A percentile compares a stretch with the other conserved stretches of the same genome.
These are phyloP conservation scores for Carpinus viminea DNA, from an alignment of 306 rosid species.

Conservation along the genomic window DNA sequence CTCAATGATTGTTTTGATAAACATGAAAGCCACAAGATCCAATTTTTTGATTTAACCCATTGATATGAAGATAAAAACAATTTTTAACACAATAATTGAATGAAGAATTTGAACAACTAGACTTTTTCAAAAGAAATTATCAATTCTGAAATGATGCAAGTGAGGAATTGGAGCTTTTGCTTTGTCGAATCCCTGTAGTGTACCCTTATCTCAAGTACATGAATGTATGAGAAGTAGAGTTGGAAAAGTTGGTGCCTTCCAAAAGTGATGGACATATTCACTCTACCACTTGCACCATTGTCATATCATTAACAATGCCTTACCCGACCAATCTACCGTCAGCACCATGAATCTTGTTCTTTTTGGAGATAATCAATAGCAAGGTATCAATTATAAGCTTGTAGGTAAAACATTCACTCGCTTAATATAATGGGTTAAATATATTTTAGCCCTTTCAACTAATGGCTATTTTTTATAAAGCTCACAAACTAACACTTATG, in stretches of 20 bases:
- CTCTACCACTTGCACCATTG: neutral
- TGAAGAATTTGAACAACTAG: neutral
- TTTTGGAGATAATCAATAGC: neutral
- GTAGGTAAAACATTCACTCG: neutral
- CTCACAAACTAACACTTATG: too few relatives aligned
- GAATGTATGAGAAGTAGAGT: too few relatives aligned
- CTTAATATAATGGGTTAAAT: neutral
- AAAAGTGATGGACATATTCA: neutral
- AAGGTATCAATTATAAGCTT: neutral
- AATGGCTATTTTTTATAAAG: too few relatives aligned
- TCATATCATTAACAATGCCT: neutral
- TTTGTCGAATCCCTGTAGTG: too few relatives aligned
- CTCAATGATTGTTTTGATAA: too few relatives aligned
- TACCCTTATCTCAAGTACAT: too few relatives aligned
- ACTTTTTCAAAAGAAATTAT: neutral
- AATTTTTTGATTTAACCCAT: too few relatives aligned
- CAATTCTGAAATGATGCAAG: neutral
- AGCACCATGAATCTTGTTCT: neutral
- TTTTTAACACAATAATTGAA: neutral
- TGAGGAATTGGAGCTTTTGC: too few relatives aligned
- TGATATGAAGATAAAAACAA: too few relatives aligned
- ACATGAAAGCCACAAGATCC: too few relatives aligned
- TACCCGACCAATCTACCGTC: neutral
- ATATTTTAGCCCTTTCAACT: too few relatives aligned
- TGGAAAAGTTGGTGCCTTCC: neutral